These are phyloP conservation scores for Eimeria sp. DNA, from an alignment of 169 alveolate genomes.

Conservation along the genomic window DNA sequence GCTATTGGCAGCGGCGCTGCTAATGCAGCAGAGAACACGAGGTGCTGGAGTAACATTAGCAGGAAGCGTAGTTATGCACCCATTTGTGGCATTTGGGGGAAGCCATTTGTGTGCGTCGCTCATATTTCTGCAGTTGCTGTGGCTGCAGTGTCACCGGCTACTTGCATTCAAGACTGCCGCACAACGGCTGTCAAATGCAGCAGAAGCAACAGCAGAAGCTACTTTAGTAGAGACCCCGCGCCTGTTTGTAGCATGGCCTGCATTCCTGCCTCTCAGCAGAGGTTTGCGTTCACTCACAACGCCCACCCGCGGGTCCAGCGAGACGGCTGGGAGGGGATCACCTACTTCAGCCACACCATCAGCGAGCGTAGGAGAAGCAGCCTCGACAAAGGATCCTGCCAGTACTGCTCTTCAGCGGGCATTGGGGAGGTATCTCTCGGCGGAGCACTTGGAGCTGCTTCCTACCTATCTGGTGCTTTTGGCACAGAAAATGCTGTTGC, in stretches of 20 bases:
- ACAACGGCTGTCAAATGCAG: background rate
- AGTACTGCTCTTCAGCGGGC: slow-evolving; percentile 11
- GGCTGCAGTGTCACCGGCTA: slow-evolving; percentile 43
- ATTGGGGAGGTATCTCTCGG: background rate
- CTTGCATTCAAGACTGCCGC: background rate
- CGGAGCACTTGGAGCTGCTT: slow-evolving; percentile 30
- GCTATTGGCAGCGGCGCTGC: slow-evolving; percentile 10
- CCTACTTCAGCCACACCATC: background rate
- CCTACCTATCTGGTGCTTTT: slow-evolving; percentile 46
- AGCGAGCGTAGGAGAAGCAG: background rate
- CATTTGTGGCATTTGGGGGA: slow-evolving; percentile 53
- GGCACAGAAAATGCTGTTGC: slow-evolving; percentile 47
- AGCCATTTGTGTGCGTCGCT: slow-evolving; percentile 23
- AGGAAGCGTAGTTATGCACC: background rate
- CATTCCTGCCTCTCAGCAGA: background rate
- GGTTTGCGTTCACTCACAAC: background rate
- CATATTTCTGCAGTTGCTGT: background rate
- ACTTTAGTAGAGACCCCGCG: background rate
- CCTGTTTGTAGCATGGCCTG: slow-evolving; percentile 28
- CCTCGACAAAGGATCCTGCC: background rate
- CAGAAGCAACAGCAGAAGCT: background rate
- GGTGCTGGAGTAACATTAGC: background rate
- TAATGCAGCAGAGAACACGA: slow-evolving; percentile 1
- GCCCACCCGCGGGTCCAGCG: background rate
- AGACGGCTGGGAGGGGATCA: background rate